Evolutionary conservation across 2,329 filamentous ascomycete genomes (phyloP).

Genomic region (Pyrenophora tritici-repentis): DNA sequence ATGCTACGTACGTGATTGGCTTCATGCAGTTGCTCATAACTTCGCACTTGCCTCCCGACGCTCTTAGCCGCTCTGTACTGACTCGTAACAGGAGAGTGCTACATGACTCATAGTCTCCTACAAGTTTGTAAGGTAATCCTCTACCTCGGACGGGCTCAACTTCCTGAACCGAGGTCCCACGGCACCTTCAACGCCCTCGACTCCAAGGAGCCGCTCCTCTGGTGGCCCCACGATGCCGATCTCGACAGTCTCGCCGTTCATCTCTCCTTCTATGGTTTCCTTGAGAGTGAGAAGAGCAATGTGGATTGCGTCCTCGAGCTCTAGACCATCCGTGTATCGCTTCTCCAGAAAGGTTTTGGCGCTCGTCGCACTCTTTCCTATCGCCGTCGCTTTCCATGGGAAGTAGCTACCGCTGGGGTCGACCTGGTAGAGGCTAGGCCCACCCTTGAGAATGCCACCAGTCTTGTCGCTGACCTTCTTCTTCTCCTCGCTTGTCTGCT

Average conservation of each 20-base stretch:
- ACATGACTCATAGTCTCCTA: constrained; percentile 53
- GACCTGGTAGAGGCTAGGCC: constrained; percentile 97
- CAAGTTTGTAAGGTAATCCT: constrained; percentile 99
- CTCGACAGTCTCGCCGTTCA: constrained; percentile 98
- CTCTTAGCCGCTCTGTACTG: not conserved
- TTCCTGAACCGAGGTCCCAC: constrained; percentile 89
- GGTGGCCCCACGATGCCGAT: constrained; percentile 97
- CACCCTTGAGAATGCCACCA: constrained; percentile 91
- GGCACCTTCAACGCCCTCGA: constrained; percentile 85
- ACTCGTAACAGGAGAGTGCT: not conserved
- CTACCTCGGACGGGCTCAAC: constrained; percentile 95
- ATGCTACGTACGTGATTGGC: constrained; percentile 23
- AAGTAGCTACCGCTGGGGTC: constrained; percentile 99
- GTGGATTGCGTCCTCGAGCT: constrained; percentile 97
- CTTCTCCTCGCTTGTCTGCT: constrained; percentile 61
- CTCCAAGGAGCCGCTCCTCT: constrained; percentile 88
- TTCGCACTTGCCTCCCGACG: not conserved
- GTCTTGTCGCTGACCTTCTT: constrained; percentile 85
- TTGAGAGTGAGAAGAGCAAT: constrained; percentile 97
- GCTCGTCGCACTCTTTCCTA: constrained; percentile 96
- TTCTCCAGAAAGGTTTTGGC: constrained; percentile 99
- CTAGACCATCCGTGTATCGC: constrained; percentile 94
- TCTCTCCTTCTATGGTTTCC: constrained; percentile 99
- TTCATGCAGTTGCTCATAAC: constrained; percentile 19
- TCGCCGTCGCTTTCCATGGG: constrained; percentile 98